phyloP scores from a whole-genome alignment of 129 eudicot species.

The Flaveria brownii region DNA sequence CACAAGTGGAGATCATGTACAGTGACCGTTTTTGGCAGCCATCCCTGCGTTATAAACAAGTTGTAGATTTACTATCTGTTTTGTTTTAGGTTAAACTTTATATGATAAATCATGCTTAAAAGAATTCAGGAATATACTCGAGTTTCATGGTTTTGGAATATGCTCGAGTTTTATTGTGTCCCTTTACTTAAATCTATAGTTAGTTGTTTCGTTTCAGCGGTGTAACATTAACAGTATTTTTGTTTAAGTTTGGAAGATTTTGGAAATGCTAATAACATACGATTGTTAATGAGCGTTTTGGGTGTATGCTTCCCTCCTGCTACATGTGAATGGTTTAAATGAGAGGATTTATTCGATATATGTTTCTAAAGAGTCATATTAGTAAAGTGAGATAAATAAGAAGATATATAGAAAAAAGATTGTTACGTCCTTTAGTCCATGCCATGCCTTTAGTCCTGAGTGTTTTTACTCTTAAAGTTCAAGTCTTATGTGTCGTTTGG shows the following conservation, averaged over 20 bases:
- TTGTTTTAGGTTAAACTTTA: slow-evolving; percentile 1
- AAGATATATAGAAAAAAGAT: no score
- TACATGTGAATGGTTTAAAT: no score
- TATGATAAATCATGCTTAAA: background rate
- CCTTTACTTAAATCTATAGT: background rate
- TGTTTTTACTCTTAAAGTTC: no score
- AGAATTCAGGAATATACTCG: slow-evolving; percentile 7
- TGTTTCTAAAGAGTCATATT: no score
- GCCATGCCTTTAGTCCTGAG: no score
- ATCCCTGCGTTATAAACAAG: slow-evolving; percentile 14
- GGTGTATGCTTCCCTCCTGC: no score
- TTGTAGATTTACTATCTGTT: background rate
- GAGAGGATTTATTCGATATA: no score
- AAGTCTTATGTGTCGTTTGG: no score
- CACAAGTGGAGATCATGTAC: slow-evolving; percentile 39
- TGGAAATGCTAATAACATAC: slow-evolving; percentile 6
- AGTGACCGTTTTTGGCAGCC: slow-evolving; percentile 29
- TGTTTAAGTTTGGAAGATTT: background rate
- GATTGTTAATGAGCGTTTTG: background rate
- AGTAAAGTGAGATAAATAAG: no score
- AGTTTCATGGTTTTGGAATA: slow-evolving; percentile 18
- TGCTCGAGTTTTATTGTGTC: slow-evolving; percentile 11
- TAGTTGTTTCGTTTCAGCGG: background rate
- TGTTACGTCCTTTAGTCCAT: no score
- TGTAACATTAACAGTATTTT: background rate